phyloP scores from a whole-genome alignment of 2,329 filamentous ascomycete genomes.

The Trichoderma sp. region DNA sequence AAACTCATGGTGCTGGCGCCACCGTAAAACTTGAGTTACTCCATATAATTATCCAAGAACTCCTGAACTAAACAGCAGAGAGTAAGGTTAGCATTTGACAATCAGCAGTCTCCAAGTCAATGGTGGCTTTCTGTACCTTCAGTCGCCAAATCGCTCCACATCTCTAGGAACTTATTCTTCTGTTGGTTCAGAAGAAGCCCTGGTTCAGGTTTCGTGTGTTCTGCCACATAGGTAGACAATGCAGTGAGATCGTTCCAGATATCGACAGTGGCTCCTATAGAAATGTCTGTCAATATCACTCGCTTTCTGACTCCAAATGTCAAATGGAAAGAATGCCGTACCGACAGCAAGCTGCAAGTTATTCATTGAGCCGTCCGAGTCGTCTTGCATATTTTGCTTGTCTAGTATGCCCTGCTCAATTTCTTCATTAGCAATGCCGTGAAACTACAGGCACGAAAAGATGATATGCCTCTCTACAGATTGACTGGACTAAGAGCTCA shows the following conservation, averaged over 20 bases:
- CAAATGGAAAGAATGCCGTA: neutral
- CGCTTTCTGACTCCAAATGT: neutral
- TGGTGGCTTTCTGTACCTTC: neutral
- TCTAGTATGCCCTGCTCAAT: neutral
- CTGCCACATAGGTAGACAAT: neutral
- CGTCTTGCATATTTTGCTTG: neutral
- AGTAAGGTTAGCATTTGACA: neutral
- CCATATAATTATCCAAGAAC: neutral
- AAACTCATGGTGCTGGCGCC: neutral
- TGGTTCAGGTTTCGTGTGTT: neutral
- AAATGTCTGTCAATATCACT: neutral
- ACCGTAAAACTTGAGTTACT: neutral
- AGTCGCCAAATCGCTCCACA: neutral
- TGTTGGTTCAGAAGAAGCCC: neutral
- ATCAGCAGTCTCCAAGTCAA: neutral
- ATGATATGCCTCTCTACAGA: neutral
- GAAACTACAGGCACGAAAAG: neutral
- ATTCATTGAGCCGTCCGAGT: neutral
- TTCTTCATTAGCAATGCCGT: neutral
- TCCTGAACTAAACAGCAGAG: neutral
- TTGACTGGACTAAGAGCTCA: accelerated
- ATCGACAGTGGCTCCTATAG: neutral
- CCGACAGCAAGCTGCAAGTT: neutral
- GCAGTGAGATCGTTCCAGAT: neutral
- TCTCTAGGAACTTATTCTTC: neutral